phyloP scores from a whole-genome alignment of 306 rosid genomes.

The Betula pendula region DNA sequence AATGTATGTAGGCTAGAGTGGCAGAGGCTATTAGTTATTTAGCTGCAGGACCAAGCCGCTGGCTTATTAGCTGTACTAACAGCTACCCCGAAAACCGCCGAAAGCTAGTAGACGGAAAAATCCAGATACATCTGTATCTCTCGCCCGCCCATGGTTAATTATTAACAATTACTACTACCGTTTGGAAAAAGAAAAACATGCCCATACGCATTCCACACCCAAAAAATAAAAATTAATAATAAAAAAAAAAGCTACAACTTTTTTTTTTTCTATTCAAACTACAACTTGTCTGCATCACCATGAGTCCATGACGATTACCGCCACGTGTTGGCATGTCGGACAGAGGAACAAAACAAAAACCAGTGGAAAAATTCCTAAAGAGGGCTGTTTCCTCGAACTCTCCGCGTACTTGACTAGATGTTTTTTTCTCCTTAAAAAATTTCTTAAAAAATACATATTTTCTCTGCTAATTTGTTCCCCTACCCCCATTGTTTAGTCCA shows the following conservation, averaged over 20 bases:
- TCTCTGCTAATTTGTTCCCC: no score
- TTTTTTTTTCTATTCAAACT: no score
- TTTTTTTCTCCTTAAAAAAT: background rate
- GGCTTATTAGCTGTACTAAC: background rate
- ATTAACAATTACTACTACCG: no score
- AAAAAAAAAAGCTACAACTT: no score
- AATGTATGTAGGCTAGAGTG: background rate
- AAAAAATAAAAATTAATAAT: no score
- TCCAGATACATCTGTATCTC: constrained; percentile 9
- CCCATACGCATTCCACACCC: no score
- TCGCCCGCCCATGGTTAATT: background rate
- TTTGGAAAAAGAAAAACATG: no score
- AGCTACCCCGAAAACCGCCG: background rate
- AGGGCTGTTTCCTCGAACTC: background rate
- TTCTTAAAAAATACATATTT: no score
- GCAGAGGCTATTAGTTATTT: no score
- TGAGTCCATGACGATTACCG: no score
- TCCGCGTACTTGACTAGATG: background rate
- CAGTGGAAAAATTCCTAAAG: background rate
- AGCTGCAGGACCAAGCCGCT: background rate
- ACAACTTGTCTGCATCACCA: no score
- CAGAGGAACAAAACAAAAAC: background rate
- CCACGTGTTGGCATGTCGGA: constrained; percentile 3
- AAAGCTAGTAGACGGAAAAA: background rate
- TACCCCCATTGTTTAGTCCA: no score